phyloP scores from a whole-genome alignment of 768 basidiomycete genomes.

The Collybiopsis luxurians region DNA sequence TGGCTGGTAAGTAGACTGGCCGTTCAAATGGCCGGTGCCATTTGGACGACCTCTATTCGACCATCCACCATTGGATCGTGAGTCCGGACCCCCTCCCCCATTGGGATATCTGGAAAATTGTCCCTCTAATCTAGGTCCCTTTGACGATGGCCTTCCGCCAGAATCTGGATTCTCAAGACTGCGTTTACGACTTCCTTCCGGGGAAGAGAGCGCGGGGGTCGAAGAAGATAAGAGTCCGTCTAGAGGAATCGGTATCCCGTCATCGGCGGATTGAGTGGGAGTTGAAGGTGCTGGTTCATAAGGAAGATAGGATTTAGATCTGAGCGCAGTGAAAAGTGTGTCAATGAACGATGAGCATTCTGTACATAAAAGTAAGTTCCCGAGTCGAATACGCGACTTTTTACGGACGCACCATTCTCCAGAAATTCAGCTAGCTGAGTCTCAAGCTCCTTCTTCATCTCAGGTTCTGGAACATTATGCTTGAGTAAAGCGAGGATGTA shows the following conservation, averaged over 20 bases:
- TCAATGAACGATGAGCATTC: slow-evolving; percentile 79
- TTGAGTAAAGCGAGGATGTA: slow-evolving; percentile 93
- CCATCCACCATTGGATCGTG: slow-evolving; percentile 42
- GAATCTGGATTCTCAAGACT: slow-evolving; percentile 59
- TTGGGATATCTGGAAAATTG: slow-evolving; percentile 62
- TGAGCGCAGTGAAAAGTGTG: slow-evolving; percentile 79
- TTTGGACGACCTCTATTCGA: slow-evolving; percentile 32
- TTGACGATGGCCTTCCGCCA: slow-evolving; percentile 57
- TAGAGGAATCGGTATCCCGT: slow-evolving; percentile 79
- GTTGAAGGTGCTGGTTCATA: slow-evolving; percentile 50
- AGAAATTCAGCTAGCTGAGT: slow-evolving; percentile 89
- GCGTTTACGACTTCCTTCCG: slow-evolving; percentile 64
- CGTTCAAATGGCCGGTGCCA: slow-evolving; percentile 36
- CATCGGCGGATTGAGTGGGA: slow-evolving; percentile 44
- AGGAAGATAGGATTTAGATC: slow-evolving; percentile 83
- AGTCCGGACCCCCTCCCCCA: slow-evolving; percentile 30
- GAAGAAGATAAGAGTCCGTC: slow-evolving; percentile 55
- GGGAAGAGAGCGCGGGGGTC: slow-evolving; percentile 29
- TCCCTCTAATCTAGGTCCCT: slow-evolving; percentile 74
- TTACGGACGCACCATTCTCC: slow-evolving; percentile 65
- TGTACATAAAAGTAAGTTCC: slow-evolving; percentile 18
- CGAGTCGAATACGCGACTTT: slow-evolving; percentile 11
- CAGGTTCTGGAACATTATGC: slow-evolving; percentile 79
- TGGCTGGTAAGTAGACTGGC: slow-evolving; percentile 59
- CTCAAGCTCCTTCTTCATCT: slow-evolving; percentile 77